These are phyloP conservation scores for Coffea canephora DNA, from an alignment of 257 asterid genomes.

Conservation along the genomic window DNA sequence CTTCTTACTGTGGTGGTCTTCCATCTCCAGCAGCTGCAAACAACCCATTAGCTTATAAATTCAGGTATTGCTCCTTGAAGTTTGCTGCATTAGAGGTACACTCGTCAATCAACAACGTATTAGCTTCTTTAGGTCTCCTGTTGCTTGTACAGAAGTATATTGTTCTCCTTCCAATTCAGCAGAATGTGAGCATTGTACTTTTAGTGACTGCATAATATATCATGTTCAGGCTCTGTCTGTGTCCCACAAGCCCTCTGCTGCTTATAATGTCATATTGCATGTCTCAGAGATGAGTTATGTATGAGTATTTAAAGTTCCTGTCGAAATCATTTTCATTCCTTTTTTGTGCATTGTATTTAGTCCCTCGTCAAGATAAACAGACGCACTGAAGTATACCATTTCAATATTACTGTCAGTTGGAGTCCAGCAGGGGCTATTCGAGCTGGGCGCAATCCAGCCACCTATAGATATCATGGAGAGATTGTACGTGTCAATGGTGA, in stretches of 20 bases:
- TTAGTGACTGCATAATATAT: background rate
- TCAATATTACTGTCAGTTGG: constrained; percentile 62
- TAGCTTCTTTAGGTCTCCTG: background rate
- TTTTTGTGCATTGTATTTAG: background rate
- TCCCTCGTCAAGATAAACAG: background rate
- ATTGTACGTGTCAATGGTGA: constrained; percentile 71
- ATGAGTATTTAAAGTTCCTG: background rate
- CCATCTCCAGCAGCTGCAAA: constrained; percentile 97
- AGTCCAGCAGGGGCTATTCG: constrained; percentile 92
- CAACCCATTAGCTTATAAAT: constrained; percentile 90
- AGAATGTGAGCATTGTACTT: background rate
- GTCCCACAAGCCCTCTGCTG: background rate
- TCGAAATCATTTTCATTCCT: background rate
- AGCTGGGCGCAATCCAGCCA: constrained; percentile 81
- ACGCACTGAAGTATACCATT: constrained; percentile 1
- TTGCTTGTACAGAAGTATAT: background rate
- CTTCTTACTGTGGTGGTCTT: constrained; percentile 93
- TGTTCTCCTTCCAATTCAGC: background rate
- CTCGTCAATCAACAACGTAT: background rate
- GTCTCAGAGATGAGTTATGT: background rate
- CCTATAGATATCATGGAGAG: constrained; percentile 67
- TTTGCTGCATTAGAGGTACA: background rate
- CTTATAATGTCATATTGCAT: background rate
- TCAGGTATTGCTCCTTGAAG: constrained; percentile 47
- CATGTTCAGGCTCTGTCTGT: background rate